Conservation (phyloP, 164 flowering plant species). For the Tinospora cordifolia region DNA sequence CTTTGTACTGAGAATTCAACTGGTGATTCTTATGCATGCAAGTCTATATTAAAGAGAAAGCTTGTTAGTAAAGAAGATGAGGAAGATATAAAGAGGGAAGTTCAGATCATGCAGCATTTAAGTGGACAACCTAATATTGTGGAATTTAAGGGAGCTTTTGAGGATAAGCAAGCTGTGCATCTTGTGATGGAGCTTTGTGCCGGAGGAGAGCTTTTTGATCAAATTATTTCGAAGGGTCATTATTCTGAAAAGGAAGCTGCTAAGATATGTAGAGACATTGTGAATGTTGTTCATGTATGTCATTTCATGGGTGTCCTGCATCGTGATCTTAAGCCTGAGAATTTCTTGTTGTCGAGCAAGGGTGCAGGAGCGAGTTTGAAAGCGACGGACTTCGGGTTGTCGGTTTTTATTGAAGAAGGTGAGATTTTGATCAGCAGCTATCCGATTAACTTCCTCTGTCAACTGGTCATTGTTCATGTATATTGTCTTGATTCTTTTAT, state of each 20-base stretch:
- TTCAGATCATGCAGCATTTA: conserved; percentile 70
- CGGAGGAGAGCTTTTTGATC: conserved; percentile 74
- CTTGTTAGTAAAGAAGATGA: conserved; percentile 44
- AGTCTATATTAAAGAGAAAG: conserved; percentile 64
- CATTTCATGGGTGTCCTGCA: conserved; percentile 86
- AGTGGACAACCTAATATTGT: conserved; percentile 68
- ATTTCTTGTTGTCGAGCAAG: conserved; percentile 61
- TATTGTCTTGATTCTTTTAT: too few relatives aligned
- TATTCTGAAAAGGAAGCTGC: conserved; percentile 70
- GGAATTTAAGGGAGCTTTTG: conserved; percentile 67
- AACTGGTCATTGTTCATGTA: too few relatives aligned
- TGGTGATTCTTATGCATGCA: conserved; percentile 59
- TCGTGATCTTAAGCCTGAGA: conserved; percentile 71
- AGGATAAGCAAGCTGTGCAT: conserved; percentile 67
- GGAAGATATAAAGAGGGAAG: conserved; percentile 63
- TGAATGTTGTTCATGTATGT: conserved; percentile 68
- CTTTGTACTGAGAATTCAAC: conserved; percentile 55
- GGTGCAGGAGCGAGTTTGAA: conserved; percentile 46
- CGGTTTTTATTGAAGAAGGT: conserved; percentile 86
- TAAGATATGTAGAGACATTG: conserved; percentile 40
- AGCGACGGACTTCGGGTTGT: conserved; percentile 75
- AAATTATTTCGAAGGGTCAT: conserved; percentile 63
- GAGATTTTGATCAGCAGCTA: not conserved
- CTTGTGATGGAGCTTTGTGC: conserved; percentile 21
- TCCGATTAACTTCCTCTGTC: too few relatives aligned